These are phyloP conservation scores for Nigrograna mackinnonii DNA, from an alignment of 2,329 filamentous ascomycete genomes.

Conservation along the genomic window DNA sequence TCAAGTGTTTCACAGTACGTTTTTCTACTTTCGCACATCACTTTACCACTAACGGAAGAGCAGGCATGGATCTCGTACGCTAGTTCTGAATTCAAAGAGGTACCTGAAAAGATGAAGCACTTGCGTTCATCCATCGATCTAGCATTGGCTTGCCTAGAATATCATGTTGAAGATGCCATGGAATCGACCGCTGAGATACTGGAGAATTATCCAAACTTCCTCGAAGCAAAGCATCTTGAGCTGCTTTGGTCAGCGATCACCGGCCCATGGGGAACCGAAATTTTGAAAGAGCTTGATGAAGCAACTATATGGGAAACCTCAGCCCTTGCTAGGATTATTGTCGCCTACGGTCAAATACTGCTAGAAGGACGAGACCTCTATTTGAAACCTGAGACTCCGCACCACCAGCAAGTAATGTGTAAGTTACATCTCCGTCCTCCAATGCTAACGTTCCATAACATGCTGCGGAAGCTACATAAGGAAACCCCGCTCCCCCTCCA, in stretches of 20 bases:
- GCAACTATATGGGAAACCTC: too few relatives aligned
- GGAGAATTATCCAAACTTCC: conserved; percentile 38
- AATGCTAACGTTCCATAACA: neutral
- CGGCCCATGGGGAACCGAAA: conserved; percentile 38
- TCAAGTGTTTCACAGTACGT: conserved; percentile 39
- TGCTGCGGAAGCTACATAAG: too few relatives aligned
- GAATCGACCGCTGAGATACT: conserved; percentile 40
- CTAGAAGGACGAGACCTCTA: conserved; percentile 43
- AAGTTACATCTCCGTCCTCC: conserved; percentile 12
- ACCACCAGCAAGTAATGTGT: conserved; percentile 40
- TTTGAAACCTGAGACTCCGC: conserved; percentile 49
- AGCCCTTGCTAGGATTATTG: conserved; percentile 37
- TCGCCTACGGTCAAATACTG: conserved; percentile 37
- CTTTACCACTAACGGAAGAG: too few relatives aligned
- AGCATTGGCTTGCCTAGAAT: conserved; percentile 63
- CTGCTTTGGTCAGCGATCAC: conserved; percentile 38
- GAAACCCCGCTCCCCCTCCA: neutral
- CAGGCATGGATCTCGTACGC: conserved; percentile 78
- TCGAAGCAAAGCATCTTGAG: conserved; percentile 32
- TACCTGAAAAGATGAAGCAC: conserved; percentile 60
- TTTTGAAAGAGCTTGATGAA: conserved; percentile 36
- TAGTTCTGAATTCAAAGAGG: conserved; percentile 64
- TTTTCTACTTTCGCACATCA: too few relatives aligned
- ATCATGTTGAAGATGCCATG: conserved; percentile 53
- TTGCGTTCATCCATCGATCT: conserved; percentile 64